phyloP scores from a whole-genome alignment of 2,329 filamentous ascomycete genomes.

The Apiospora malaysiana region DNA sequence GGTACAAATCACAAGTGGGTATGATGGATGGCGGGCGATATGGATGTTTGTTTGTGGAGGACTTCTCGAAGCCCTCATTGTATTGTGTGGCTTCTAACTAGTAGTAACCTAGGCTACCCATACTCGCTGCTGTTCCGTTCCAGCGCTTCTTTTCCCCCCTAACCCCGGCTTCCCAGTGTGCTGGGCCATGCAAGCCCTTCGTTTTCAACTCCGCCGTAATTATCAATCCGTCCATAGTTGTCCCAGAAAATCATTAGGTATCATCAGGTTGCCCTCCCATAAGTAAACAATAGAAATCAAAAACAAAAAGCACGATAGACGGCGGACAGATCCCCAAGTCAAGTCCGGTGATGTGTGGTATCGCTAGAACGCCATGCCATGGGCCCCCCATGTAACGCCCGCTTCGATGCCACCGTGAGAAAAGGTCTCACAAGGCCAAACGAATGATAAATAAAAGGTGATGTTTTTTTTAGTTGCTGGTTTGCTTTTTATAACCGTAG shows the following conservation, averaged over 20 bases:
- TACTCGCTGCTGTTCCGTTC: not conserved
- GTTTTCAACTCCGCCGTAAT: not conserved
- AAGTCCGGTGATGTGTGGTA: constrained; percentile 12
- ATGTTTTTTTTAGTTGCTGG: not conserved
- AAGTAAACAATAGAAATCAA: constrained; percentile 5
- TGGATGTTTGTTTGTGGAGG: not conserved
- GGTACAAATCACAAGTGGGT: not conserved
- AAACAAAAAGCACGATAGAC: not conserved
- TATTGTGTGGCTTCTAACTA: not conserved
- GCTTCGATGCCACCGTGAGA: constrained; percentile 11
- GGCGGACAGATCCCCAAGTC: constrained; percentile 7
- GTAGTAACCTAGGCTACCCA: not conserved
- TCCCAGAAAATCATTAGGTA: constrained; percentile 17
- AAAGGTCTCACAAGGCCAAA: not conserved
- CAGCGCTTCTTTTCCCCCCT: not conserved
- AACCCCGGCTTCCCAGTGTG: not conserved
- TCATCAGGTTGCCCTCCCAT: constrained; percentile 16
- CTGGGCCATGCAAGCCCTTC: not conserved
- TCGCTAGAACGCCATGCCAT: constrained; percentile 15
- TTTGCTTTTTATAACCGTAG: constrained; percentile 40
- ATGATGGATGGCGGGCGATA: not conserved
- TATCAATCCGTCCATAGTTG: not conserved
- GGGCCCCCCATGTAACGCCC: constrained; percentile 1
- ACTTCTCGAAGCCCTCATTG: not conserved
- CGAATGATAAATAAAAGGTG: not conserved